Conservation (phyloP, 345 rosid species). For the Kandelia obovata region DNA sequence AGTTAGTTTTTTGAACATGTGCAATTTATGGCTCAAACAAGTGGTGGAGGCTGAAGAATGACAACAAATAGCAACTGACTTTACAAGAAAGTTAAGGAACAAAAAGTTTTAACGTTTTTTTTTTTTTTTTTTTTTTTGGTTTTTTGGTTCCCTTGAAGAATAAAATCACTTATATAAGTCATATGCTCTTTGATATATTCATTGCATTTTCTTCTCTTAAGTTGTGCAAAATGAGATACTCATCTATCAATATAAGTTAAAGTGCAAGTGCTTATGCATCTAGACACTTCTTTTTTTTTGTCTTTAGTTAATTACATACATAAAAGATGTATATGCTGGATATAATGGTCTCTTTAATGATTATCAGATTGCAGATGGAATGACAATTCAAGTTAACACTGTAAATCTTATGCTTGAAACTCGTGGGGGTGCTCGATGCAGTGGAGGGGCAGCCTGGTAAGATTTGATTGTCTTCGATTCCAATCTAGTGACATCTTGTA, state of each 20-base stretch:
- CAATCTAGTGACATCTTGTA: neutral
- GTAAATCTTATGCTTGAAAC: slow-evolving; percentile 96
- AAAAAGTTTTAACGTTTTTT: neutral
- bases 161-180: neutral
- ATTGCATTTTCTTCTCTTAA: neutral
- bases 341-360: slow-evolving; percentile 11
- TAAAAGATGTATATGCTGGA: slow-evolving; percentile 8
- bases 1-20: too few relatives aligned
- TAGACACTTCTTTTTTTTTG: neutral
- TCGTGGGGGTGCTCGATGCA: slow-evolving; percentile 56
- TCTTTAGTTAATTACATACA: neutral
- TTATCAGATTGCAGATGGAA: slow-evolving; percentile 97
- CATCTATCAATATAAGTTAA: neutral
- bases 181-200: neutral
- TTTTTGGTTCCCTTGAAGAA: neutral
- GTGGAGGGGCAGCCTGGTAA: slow-evolving; percentile 93
- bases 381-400: slow-evolving; percentile 80
- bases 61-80: too few relatives aligned
- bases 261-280: slow-evolving; percentile 1
- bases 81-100: neutral
- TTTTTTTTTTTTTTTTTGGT: too few relatives aligned
- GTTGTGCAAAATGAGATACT: neutral
- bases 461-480: slow-evolving; percentile 12
- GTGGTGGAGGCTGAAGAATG: neutral
- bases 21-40: too few relatives aligned